Evolutionary conservation across 148 eudicot genomes (phyloP).

Genomic region (Fallopia convolvulus): DNA sequence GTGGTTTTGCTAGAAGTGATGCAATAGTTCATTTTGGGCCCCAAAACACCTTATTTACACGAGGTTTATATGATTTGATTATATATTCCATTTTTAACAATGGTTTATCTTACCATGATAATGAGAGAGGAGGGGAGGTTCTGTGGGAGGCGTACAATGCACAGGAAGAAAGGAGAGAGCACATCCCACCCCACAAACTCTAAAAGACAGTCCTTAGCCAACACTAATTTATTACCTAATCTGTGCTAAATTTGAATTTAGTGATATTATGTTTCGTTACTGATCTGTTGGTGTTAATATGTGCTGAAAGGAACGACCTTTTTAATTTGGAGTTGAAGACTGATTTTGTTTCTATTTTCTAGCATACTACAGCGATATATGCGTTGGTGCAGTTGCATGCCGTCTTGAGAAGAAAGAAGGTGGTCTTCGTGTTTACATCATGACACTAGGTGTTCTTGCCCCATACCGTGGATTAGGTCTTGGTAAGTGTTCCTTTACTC

Average conservation of each 20-base stretch:
- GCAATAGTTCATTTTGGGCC: no score
- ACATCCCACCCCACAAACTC: background rate
- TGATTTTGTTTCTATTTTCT: constrained; percentile 15
- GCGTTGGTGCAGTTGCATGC: constrained; percentile 94
- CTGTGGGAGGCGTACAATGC: no score
- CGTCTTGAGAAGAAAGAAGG: constrained; percentile 85
- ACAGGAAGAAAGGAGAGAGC: background rate
- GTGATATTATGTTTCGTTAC: background rate
- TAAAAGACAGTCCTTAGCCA: background rate
- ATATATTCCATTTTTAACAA: no score
- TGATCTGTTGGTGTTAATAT: background rate
- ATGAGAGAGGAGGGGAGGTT: no score
- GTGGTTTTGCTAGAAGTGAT: background rate
- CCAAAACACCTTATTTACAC: no score
- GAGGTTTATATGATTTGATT: no score
- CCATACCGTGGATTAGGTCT: constrained; percentile 93
- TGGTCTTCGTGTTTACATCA: constrained; percentile 77
- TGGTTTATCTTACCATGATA: no score
- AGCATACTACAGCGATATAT: constrained; percentile 93
- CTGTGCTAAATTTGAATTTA: background rate
- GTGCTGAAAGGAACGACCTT: background rate
- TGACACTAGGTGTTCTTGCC: constrained; percentile 97
- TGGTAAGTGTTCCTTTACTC: constrained; percentile 41
- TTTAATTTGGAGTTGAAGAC: background rate
- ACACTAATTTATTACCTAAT: background rate